phyloP scores from a whole-genome alignment of 768 basidiomycete species.

The Porphyrellus cyaneotinctus region DNA sequence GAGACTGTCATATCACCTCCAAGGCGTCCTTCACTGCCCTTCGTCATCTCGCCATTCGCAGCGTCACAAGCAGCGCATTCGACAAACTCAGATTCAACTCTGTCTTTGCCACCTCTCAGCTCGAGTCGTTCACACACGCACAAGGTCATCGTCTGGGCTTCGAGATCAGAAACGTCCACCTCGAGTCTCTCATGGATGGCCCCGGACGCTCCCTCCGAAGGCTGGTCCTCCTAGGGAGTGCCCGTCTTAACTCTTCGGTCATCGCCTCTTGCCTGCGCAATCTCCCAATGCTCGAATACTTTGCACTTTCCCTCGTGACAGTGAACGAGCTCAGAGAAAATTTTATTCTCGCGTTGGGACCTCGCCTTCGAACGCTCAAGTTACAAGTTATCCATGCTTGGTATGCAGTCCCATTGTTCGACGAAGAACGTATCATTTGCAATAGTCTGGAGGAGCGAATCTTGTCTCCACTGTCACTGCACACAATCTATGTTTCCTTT shows the following conservation, averaged over 20 bases:
- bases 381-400: constrained; percentile 34
- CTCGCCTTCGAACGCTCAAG: constrained; percentile 32
- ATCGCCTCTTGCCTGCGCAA: constrained; percentile 29
- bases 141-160: constrained; percentile 35
- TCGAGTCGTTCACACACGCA: constrained; percentile 35
- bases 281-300: constrained; percentile 30
- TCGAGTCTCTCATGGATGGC: constrained; percentile 28
- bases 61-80: constrained; percentile 34
- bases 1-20: constrained; percentile 25
- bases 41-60: constrained; percentile 29
- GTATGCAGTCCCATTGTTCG: constrained; percentile 27
- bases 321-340: constrained; percentile 32
- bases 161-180: constrained; percentile 34
- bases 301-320: constrained; percentile 35
- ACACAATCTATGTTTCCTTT: constrained; percentile 17
- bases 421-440: constrained; percentile 33
- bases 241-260: constrained; percentile 27
- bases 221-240: constrained; percentile 36
- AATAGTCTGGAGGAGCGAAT: constrained; percentile 28
- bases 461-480: constrained; percentile 5
- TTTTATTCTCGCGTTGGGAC: constrained; percentile 32
- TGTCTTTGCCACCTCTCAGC: constrained; percentile 26
- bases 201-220: constrained; percentile 23
- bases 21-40: constrained; percentile 15
- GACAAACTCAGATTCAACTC: constrained; percentile 29